phyloP scores from a whole-genome alignment of 106 monocot species.

The Platanthera guangdongensis region DNA sequence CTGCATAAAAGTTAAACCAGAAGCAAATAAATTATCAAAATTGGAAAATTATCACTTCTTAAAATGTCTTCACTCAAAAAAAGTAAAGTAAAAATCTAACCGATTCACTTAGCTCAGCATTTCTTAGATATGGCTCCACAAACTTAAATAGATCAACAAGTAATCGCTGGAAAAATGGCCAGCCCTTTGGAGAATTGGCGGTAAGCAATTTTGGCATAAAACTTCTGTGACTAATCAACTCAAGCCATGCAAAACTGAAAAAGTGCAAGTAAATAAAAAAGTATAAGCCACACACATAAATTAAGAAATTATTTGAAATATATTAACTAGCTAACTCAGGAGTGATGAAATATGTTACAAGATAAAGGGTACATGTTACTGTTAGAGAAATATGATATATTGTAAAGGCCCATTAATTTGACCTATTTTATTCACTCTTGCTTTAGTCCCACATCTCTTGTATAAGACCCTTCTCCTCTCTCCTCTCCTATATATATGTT shows the following conservation, averaged over 20 bases:
- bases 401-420: too few relatives aligned
- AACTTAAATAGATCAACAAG: conserved; percentile 91
- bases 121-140: conserved; percentile 89
- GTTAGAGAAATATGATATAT: too few relatives aligned
- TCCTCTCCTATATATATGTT: too few relatives aligned
- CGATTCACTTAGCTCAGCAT: conserved; percentile 71
- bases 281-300: background rate
- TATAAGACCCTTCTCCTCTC: too few relatives aligned
- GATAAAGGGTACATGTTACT: too few relatives aligned
- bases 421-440: too few relatives aligned
- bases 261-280: background rate
- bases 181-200: conserved; percentile 66
- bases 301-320: background rate
- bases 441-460: too few relatives aligned
- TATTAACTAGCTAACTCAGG: too few relatives aligned
- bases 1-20: conserved; percentile 21
- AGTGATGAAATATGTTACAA: too few relatives aligned
- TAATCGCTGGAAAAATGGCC: conserved; percentile 85
- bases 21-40: background rate
- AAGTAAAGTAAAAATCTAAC: conserved; percentile 28
- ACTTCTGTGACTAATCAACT: conserved; percentile 85
- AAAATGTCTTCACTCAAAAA: background rate
- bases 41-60: too few relatives aligned
- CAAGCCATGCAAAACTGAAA: conserved; percentile 96
- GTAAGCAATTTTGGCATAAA: conserved; percentile 89